These are phyloP conservation scores for Lepidium sativum DNA, from an alignment of 345 rosid species.

Conservation along the genomic window DNA sequence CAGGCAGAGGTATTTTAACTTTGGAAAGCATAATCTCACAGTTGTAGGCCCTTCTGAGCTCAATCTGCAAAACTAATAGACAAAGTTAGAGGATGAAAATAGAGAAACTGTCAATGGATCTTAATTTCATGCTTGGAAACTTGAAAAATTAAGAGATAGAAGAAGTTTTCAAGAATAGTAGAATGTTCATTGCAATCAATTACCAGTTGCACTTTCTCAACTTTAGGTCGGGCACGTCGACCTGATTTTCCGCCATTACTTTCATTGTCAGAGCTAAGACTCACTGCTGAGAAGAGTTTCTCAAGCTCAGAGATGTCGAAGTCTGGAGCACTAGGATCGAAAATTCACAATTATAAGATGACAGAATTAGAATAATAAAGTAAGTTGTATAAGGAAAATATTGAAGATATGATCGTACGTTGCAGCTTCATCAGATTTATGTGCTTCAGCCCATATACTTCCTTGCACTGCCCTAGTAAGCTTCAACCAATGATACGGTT, in stretches of 20 bases:
- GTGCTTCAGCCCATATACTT: conserved; percentile 84
- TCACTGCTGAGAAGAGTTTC: conserved; percentile 62
- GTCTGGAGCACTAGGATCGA: conserved; percentile 59
- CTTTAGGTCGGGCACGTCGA: conserved; percentile 43
- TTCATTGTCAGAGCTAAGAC: conserved; percentile 39
- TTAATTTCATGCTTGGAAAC: conserved; percentile 6
- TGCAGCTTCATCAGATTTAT: conserved; percentile 63
- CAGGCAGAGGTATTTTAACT: conserved; percentile 71
- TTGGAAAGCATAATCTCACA: conserved; percentile 86
- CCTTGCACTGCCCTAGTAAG: conserved; percentile 82
- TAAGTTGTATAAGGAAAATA: background rate
- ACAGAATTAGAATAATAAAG: background rate
- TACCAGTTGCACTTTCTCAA: conserved; percentile 88
- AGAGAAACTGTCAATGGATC: background rate
- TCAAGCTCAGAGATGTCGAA: conserved; percentile 78
- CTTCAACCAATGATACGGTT: conserved; percentile 87
- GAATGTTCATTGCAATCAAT: conserved; percentile 25
- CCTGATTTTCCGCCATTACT: conserved; percentile 38
- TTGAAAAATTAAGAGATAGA: background rate
- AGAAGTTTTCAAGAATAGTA: background rate
- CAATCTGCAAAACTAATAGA: conserved; percentile 53
- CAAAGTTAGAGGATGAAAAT: conserved; percentile 22
- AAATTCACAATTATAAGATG: conserved; percentile 14
- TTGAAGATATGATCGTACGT: conserved; percentile 33
- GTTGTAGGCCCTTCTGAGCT: conserved; percentile 73